Conservation (phyloP, 1,284 basidiomycete genomes). For the Leccinum variabile region DNA sequence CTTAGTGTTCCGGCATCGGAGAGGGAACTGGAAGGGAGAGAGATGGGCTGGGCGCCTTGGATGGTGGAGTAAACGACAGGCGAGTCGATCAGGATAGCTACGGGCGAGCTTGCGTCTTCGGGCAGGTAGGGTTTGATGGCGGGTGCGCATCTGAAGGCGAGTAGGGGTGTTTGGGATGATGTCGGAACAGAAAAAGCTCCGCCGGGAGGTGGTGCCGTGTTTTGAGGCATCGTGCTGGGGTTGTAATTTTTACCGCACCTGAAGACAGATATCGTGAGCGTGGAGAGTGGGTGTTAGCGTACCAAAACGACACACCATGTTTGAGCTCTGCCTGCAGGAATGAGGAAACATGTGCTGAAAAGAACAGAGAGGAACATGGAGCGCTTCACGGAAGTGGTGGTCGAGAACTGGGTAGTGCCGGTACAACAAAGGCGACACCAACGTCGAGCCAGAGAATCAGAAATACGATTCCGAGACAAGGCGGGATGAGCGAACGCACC, state of each 20-base stretch:
- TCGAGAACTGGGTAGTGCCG: background rate
- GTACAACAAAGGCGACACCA: background rate
- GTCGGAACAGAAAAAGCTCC: conserved; percentile 25
- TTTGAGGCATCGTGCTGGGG: conserved; percentile 24
- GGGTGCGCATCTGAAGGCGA: conserved; percentile 32
- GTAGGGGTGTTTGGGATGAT: conserved; percentile 23
- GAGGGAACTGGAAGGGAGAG: conserved; percentile 26
- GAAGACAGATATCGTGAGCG: conserved; percentile 1
- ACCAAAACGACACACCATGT: conserved; percentile 35
- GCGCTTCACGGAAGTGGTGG: conserved; percentile 8
- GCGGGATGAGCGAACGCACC: conserved; percentile 4
- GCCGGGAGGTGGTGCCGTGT: conserved; percentile 26
- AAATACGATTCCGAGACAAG: background rate
- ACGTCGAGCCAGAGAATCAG: background rate
- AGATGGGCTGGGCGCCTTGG: conserved; percentile 23
- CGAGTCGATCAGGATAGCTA: conserved; percentile 28
- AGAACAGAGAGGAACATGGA: conserved; percentile 15
- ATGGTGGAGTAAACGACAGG: conserved; percentile 29
- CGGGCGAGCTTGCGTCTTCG: conserved; percentile 28
- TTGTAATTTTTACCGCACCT: conserved; percentile 36
- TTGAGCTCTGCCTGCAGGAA: conserved; percentile 25
- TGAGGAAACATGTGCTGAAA: conserved; percentile 20
- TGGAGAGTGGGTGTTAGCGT: background rate
- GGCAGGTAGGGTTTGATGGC: conserved; percentile 33
- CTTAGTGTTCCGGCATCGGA: conserved; percentile 24